Base-by-base conservation (phyloP, 345 rosid species). In the Brassica incana region DNA sequence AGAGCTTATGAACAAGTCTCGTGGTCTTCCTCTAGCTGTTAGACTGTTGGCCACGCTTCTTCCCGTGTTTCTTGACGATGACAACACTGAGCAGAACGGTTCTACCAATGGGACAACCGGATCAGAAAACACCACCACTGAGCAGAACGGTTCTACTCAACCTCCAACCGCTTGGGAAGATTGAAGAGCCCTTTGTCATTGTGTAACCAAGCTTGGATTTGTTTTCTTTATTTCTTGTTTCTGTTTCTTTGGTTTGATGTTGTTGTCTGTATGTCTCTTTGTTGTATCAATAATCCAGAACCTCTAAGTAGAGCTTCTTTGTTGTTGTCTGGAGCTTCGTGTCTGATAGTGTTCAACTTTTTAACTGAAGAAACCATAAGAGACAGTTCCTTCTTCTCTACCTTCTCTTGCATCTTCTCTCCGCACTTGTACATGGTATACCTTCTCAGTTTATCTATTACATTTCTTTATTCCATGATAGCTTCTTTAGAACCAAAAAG, bases 21-120 rank as follows among this genome's bases (percentile, higher is more conserved):
- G 85, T 69, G 91, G 89, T 77, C 77, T 86, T 74, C 89, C 89
- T 16, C 8, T 36, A 11, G 89, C 85, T 65, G 77, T 75, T 15
- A 79, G 69, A 69, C 16, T 74, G 23, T 38, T 83, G 76, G 86
- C 85, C 33, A 18, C 40, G 58, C 78, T 83, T 66, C 1, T 0
- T 23, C 82, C 82, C 0, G 74, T 73, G 69, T 67, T 73, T 61
- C 65, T 79, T 33, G 82, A 79, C 1, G 43, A 20, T 45, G 78
- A 79, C 11, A 12, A 3, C 1, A 0, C 5, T 1, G 23, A 3
- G 7, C 8, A 2, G 29, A n/a, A n/a, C n/a, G n/a, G n/a, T n/a
- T n/a, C n/a, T n/a, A 16, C 0, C 30, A 0, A 4, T n/a, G 78
- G 18, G 33, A 0, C 56, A 50, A 2, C 5, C 23, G 73, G n/a